Evolutionary conservation across 805 yeast species (phyloP).

Genomic region (Starmerella kuoi): DNA sequence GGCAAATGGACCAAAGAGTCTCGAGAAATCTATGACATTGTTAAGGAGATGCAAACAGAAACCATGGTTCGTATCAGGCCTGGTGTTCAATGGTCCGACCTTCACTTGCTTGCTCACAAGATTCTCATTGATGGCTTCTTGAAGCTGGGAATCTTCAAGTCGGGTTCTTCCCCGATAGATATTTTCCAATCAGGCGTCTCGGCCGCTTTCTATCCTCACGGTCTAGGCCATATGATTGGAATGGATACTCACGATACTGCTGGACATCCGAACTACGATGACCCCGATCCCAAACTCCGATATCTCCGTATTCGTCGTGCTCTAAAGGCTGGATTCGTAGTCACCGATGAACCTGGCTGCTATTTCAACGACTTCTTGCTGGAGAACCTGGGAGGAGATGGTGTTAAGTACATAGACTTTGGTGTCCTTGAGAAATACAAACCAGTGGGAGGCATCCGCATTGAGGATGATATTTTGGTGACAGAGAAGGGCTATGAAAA

Average conservation of each 20-base stretch:
- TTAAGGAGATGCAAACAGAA: slow-evolving; percentile 65
- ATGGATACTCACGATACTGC: slow-evolving; percentile 96
- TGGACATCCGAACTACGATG: slow-evolving; percentile 75
- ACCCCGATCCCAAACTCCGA: slow-evolving; percentile 60
- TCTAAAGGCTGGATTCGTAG: slow-evolving; percentile 64
- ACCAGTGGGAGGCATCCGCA: slow-evolving; percentile 93
- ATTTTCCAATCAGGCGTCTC: slow-evolving; percentile 59
- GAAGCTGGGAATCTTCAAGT: slow-evolving; percentile 61
- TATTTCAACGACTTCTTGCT: slow-evolving; percentile 79
- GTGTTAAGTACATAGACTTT: slow-evolving; percentile 45
- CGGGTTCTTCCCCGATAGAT: slow-evolving; percentile 42
- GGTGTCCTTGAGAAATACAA: slow-evolving; percentile 63
- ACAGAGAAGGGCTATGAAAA: slow-evolving; percentile 69
- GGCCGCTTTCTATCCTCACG: slow-evolving; percentile 84
- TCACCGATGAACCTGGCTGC: slow-evolving; percentile 91
- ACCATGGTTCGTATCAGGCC: slow-evolving; percentile 67
- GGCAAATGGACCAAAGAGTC: slow-evolving; percentile 89
- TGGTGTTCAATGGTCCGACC: slow-evolving; percentile 73
- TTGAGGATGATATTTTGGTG: slow-evolving; percentile 82
- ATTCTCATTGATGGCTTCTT: slow-evolving; percentile 61
- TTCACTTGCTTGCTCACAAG: slow-evolving; percentile 69
- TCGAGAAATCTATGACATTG: slow-evolving; percentile 65
- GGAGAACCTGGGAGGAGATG: slow-evolving; percentile 29
- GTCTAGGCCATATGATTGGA: slow-evolving; percentile 86
- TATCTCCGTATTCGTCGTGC: slow-evolving; percentile 72